Percentiles rank a stretch among this genome's conserved stretches.
Evolutionary conservation across 495 filamentous ascomycete species (phyloP).

Genomic region (Aspergillus sclerotioniger): DNA sequence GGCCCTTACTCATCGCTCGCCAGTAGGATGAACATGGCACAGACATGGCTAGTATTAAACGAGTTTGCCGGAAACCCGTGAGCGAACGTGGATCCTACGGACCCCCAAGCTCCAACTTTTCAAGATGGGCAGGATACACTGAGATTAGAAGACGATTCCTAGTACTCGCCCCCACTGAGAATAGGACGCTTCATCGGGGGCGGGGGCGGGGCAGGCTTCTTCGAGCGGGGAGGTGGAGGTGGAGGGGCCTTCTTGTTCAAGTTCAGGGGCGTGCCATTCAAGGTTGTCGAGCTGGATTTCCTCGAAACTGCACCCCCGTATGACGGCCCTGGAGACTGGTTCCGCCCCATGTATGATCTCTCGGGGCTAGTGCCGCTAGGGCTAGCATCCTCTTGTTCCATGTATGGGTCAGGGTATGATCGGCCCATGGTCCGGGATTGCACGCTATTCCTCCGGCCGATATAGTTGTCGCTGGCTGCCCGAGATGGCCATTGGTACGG

Average conservation of each 20-base stretch:
- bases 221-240: constrained; percentile 76
- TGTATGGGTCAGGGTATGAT: constrained; percentile 56
- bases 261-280: constrained; percentile 38
- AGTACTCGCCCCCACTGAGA: constrained; percentile 33
- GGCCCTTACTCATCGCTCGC: constrained; percentile 6
- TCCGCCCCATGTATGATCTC: constrained; percentile 50
- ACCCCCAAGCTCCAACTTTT: background rate
- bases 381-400: constrained; percentile 61
- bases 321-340: constrained; percentile 62
- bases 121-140: background rate
- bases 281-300: constrained; percentile 50
- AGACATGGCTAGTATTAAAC: background rate
- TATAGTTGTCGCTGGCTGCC: constrained; percentile 56
- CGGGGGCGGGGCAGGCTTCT: constrained; percentile 69
- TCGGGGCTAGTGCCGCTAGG: constrained; percentile 60
- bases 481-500: constrained; percentile 49
- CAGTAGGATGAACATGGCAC: constrained; percentile 13
- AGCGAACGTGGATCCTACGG: background rate
- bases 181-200: constrained; percentile 49
- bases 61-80: constrained; percentile 11
- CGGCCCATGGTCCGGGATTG: constrained; percentile 42
- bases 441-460: constrained; percentile 41
- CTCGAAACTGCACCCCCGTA: constrained; percentile 58
- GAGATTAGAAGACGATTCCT: constrained; percentile 1
- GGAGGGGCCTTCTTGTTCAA: constrained; percentile 71